Conservation (phyloP, 495 filamentous ascomycete genomes). For the Aspergillus haitiensis region DNA sequence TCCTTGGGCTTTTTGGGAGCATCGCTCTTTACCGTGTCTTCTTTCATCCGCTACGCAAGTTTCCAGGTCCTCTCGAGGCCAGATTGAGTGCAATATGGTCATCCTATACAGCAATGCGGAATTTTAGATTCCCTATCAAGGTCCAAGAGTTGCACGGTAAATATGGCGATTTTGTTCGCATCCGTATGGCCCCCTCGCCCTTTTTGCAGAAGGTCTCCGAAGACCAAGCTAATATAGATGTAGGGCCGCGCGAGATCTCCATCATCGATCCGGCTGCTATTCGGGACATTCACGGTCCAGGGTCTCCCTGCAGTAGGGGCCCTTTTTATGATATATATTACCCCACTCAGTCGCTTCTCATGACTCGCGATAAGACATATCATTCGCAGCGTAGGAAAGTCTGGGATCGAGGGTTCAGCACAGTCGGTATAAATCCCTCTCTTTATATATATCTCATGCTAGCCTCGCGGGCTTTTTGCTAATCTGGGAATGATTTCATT, state of each 20-base stretch:
- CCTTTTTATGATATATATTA: constrained; percentile 14
- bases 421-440: background rate
- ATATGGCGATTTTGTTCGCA: constrained; percentile 45
- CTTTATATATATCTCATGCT: background rate
- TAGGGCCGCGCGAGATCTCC: constrained; percentile 37
- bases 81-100: constrained; percentile 48
- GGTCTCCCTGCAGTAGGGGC: constrained; percentile 33
- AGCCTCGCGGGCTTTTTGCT: background rate
- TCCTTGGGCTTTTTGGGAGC: constrained; percentile 35
- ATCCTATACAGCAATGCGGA: constrained; percentile 26
- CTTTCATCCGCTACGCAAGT: constrained; percentile 42
- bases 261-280: constrained; percentile 29
- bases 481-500: too few species aligned
- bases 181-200: constrained; percentile 39
- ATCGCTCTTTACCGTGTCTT: constrained; percentile 46
- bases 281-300: constrained; percentile 26
- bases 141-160: constrained; percentile 28
- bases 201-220: constrained; percentile 27
- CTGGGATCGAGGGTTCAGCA: constrained; percentile 22
- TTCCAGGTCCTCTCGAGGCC: constrained; percentile 45
- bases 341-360: constrained; percentile 10
- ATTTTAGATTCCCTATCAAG: constrained; percentile 37
- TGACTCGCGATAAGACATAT: constrained; percentile 14
- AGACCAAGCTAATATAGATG: constrained; percentile 4
- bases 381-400: constrained; percentile 12